phyloP scores from a whole-genome alignment of 2,329 filamentous ascomycete genomes.

The Fusarium sp. region DNA sequence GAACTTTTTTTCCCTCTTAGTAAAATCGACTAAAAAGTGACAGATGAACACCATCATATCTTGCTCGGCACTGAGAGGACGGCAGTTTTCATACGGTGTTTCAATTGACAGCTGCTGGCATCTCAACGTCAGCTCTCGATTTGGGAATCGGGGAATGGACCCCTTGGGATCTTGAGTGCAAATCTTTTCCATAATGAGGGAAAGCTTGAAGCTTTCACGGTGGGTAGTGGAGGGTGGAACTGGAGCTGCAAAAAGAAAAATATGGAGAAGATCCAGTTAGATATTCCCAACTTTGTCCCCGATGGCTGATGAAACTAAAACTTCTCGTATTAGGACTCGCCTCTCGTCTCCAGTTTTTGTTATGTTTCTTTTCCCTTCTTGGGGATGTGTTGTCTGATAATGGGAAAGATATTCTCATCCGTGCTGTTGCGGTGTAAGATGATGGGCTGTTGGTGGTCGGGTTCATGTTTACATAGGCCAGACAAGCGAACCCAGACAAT shows the following conservation, averaged over 20 bases:
- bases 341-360: slow-evolving; percentile 13
- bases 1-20: neutral
- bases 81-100: slow-evolving; percentile 27
- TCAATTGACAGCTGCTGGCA: slow-evolving; percentile 11
- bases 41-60: neutral
- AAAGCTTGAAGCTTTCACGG: slow-evolving; percentile 31
- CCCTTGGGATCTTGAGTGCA: slow-evolving; percentile 38
- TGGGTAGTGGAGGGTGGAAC: slow-evolving; percentile 27
- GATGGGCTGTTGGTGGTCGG: slow-evolving; percentile 17
- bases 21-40: neutral
- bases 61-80: neutral
- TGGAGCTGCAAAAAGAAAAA: slow-evolving; percentile 5
- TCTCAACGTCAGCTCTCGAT: slow-evolving; percentile 31
- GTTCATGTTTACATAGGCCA: neutral
- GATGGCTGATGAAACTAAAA: slow-evolving; percentile 25
- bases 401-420: slow-evolving; percentile 14
- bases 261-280: slow-evolving; percentile 36
- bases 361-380: slow-evolving; percentile 25
- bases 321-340: slow-evolving; percentile 27
- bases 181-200: slow-evolving; percentile 46
- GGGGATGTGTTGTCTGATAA: slow-evolving; percentile 19
- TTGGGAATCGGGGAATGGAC: slow-evolving; percentile 29
- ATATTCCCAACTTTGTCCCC: slow-evolving; percentile 12
- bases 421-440: slow-evolving; percentile 13
- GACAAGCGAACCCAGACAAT: neutral